A percentile compares a stretch with the other conserved stretches of the same genome.
These are phyloP conservation scores for Telfairia occidentalis DNA, from an alignment of 331 rosid species.

Conservation along the genomic window DNA sequence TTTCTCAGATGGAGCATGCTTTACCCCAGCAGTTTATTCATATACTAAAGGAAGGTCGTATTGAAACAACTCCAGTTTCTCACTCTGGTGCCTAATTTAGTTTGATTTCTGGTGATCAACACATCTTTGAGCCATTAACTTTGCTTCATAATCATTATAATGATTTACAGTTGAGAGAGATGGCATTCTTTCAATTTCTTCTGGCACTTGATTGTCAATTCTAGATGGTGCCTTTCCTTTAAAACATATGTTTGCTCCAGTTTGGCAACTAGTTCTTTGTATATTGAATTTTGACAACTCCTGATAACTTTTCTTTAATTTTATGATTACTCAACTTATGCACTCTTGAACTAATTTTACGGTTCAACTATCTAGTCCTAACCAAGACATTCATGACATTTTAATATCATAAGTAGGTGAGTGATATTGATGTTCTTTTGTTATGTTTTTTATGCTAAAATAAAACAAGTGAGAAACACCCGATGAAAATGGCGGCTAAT, in stretches of 20 bases:
- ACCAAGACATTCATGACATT: too few relatives aligned
- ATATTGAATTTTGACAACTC: neutral
- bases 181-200: neutral
- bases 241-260: neutral
- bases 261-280: neutral
- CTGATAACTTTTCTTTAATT: neutral
- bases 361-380: too few relatives aligned
- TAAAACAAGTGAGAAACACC: too few relatives aligned
- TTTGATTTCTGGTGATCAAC: neutral
- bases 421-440: neutral
- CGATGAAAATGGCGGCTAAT: too few relatives aligned
- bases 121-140: neutral
- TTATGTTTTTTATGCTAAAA: neutral
- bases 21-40: constrained; percentile 84
- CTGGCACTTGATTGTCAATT: neutral
- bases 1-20: constrained; percentile 73
- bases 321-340: too few relatives aligned
- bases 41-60: constrained; percentile 49
- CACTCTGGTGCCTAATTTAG: constrained; percentile 76
- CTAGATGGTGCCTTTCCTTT: neutral
- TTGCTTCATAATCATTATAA: neutral
- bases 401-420: neutral
- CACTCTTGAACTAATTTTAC: neutral
- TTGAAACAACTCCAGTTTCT: constrained; percentile 71
- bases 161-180: neutral